A percentile compares a stretch with the other conserved stretches of the same genome.
phyloP scores from a whole-genome alignment of 495 filamentous ascomycete genomes.

The Penicillium chermesinum region DNA sequence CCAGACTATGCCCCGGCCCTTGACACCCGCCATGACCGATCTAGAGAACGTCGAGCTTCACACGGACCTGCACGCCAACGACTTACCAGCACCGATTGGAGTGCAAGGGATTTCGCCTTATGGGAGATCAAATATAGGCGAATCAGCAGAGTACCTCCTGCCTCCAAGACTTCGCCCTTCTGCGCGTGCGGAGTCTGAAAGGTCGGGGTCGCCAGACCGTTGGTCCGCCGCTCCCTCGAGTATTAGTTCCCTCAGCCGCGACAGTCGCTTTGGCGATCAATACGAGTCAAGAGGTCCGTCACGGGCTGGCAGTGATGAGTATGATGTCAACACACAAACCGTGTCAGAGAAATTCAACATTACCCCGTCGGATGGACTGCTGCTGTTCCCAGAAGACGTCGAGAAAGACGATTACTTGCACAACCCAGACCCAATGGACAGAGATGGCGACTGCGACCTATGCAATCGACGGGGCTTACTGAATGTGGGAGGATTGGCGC shows the following conservation, averaged over 20 bases:
- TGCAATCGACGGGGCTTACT: constrained; percentile 61
- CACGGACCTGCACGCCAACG: background rate
- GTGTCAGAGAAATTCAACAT: constrained; percentile 78
- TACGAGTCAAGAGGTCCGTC: constrained; percentile 59
- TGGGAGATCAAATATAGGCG: constrained; percentile 34
- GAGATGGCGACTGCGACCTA: constrained; percentile 62
- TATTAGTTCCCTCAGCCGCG: constrained; percentile 42
- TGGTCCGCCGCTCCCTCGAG: constrained; percentile 20
- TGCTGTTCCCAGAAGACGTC: constrained; percentile 70
- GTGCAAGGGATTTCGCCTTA: constrained; percentile 22
- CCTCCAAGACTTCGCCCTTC: constrained; percentile 41
- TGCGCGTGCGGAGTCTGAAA: constrained; percentile 8
- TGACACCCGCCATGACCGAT: constrained; percentile 16
- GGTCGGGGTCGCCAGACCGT: constrained; percentile 18
- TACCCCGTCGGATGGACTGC: constrained; percentile 61
- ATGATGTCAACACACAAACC: constrained; percentile 68
- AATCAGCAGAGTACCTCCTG: constrained; percentile 57
- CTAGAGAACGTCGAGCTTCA: background rate
- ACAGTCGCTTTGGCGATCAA: constrained; percentile 42
- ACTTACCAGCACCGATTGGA: constrained; percentile 5
- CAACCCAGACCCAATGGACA: constrained; percentile 63
- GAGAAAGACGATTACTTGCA: constrained; percentile 77
- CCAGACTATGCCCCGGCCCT: constrained; percentile 20
- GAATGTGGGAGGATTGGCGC: constrained; percentile 60
- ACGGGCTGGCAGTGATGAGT: constrained; percentile 58